Percentiles rank a stretch among this genome's conserved stretches.
Evolutionary conservation across 1,284 basidiomycete genomes (phyloP).

Genomic region (Ganoderma leucocontextum): DNA sequence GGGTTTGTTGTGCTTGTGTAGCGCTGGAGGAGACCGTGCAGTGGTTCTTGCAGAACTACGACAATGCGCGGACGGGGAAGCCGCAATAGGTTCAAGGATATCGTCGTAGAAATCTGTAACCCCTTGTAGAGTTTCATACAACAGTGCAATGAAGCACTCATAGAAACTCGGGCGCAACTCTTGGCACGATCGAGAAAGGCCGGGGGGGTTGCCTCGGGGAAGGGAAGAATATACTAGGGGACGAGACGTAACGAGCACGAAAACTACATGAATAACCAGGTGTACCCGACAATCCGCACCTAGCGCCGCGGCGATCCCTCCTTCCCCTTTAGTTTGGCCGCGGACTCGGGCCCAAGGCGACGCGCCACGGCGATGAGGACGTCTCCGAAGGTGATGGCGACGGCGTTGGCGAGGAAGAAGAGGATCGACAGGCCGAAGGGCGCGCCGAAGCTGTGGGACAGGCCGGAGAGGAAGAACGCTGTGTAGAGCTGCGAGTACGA

Average conservation of each 20-base stretch:
- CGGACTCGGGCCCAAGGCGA: slow-evolving; percentile 4
- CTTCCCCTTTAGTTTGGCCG: background rate
- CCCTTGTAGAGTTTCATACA: background rate
- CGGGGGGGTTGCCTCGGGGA: background rate
- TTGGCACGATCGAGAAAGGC: background rate
- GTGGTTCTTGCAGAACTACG: slow-evolving; percentile 41
- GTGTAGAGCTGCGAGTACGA: slow-evolving; percentile 24
- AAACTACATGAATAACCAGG: slow-evolving; percentile 34
- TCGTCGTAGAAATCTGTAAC: slow-evolving; percentile 1
- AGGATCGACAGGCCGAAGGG: background rate
- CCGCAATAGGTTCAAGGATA: slow-evolving; percentile 15
- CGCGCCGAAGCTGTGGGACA: slow-evolving; percentile 24
- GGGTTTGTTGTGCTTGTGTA: slow-evolving; percentile 14
- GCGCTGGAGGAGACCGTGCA: slow-evolving; percentile 40
- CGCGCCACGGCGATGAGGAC: slow-evolving; percentile 16
- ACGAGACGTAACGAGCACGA: background rate
- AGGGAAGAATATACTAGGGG: background rate
- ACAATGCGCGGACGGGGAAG: slow-evolving; percentile 38
- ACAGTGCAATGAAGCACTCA: background rate
- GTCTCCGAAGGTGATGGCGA: slow-evolving; percentile 27
- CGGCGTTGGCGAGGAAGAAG: slow-evolving; percentile 25
- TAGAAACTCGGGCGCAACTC: background rate
- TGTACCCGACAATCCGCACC: background rate
- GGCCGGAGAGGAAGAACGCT: slow-evolving; percentile 24
- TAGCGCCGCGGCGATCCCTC: slow-evolving; percentile 20